Conservation (phyloP, 257 asterid genomes). For the Primulina tabacum region DNA sequence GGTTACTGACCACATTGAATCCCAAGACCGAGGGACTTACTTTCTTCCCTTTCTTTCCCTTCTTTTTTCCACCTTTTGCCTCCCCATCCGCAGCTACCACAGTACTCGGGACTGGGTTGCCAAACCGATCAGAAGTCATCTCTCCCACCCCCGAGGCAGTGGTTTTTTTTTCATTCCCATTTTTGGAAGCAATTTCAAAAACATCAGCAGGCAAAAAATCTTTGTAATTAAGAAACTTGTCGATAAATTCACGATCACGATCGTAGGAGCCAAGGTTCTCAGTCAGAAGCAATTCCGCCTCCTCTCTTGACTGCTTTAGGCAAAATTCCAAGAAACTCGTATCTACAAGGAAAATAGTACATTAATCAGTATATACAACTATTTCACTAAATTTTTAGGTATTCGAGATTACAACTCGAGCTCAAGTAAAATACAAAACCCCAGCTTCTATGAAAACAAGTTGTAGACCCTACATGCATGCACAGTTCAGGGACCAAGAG, state of each 20-base stretch:
- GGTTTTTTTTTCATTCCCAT: constrained; percentile 39
- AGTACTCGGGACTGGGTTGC: constrained; percentile 30
- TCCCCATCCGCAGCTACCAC: constrained; percentile 39
- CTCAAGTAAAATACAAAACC: neutral
- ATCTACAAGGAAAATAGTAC: constrained; percentile 41
- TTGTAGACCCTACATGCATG: too few relatives aligned
- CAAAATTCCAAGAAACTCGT: constrained; percentile 84
- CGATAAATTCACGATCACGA: constrained; percentile 81
- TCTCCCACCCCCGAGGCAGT: constrained; percentile 35
- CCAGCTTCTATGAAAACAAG: too few relatives aligned
- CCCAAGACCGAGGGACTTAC: constrained; percentile 80
- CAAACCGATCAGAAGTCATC: constrained; percentile 34
- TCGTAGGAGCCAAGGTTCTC: constrained; percentile 83
- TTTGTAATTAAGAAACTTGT: constrained; percentile 77
- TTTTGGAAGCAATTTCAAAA: constrained; percentile 70
- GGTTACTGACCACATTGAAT: constrained; percentile 87
- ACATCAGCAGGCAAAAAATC: constrained; percentile 77
- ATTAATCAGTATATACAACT: neutral
- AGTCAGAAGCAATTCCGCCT: constrained; percentile 75
- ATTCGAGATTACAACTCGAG: neutral
- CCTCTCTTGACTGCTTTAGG: constrained; percentile 70
- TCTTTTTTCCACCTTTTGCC: constrained; percentile 65
- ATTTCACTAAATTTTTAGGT: neutral
- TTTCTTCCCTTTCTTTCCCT: constrained; percentile 82
- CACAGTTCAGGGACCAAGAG: neutral